Evolutionary conservation across 805 yeast genomes (phyloP).

Genomic region (Yarrowia sp.): DNA sequence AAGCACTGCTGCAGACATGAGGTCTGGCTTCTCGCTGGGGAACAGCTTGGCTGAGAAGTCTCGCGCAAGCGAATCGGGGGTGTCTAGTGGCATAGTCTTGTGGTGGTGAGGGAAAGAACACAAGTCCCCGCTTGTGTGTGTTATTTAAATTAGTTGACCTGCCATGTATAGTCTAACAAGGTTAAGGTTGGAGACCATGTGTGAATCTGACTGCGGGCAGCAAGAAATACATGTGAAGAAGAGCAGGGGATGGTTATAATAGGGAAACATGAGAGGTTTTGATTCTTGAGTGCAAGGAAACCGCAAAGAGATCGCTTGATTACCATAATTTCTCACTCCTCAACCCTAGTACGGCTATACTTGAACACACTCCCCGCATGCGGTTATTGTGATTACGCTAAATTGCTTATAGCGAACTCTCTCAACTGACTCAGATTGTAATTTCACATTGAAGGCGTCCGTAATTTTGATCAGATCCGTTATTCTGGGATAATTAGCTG

Average conservation of each 20-base stretch:
- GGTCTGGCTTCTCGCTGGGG: conserved; percentile 15
- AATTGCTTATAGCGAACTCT: conserved; percentile 11
- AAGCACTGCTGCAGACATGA: conserved; percentile 10
- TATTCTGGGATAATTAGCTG: too few relatives aligned
- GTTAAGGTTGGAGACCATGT: conserved; percentile 7
- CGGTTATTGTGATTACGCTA: conserved; percentile 13
- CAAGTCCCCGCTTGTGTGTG: background rate
- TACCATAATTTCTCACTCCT: too few relatives aligned
- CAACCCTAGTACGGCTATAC: too few relatives aligned
- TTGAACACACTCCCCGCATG: conserved; percentile 1
- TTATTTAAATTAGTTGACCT: conserved; percentile 1
- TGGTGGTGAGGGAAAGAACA: conserved; percentile 23
- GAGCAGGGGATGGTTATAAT: too few relatives aligned
- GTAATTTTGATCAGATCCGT: background rate
- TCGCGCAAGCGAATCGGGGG: conserved; percentile 30
- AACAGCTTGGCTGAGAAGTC: conserved; percentile 32
- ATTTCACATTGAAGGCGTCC: background rate
- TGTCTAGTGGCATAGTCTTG: conserved; percentile 13
- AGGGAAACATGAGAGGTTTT: too few relatives aligned
- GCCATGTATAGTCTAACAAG: background rate
- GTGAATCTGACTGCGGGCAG: conserved; percentile 7
- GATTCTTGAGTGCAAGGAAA: too few relatives aligned
- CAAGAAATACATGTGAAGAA: background rate
- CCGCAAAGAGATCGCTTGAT: too few relatives aligned
- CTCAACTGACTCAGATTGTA: too few relatives aligned